phyloP scores from a whole-genome alignment of 2,329 filamentous ascomycete genomes.

The Colletotrichum destructivum region DNA sequence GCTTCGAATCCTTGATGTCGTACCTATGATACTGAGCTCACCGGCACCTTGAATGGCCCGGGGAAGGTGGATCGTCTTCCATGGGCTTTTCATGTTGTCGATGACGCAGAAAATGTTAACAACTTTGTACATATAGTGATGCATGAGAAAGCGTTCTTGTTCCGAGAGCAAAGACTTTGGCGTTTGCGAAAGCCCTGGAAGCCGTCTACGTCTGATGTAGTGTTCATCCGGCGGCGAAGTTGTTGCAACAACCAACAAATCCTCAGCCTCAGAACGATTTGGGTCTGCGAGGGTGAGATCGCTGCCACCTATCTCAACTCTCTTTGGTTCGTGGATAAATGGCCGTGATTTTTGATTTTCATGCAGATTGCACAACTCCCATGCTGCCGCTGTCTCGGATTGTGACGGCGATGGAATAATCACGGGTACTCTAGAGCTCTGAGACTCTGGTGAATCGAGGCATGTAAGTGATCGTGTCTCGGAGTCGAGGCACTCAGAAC shows the following conservation, averaged over 20 bases:
- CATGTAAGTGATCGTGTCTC: background rate
- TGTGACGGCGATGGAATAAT: background rate
- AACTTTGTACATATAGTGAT: constrained; percentile 46
- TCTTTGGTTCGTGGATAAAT: too few species aligned
- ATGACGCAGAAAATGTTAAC: constrained; percentile 49
- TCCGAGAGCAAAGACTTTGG: constrained; percentile 1
- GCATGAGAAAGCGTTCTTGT: constrained; percentile 46
- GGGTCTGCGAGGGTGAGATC: too few species aligned
- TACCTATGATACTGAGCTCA: constrained; percentile 45
- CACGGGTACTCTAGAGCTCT: background rate
- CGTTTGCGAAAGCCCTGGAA: background rate
- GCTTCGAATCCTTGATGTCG: constrained; percentile 45
- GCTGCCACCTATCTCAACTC: too few species aligned
- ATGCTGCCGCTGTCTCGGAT: background rate
- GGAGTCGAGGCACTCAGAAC: background rate
- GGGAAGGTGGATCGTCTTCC: constrained; percentile 48
- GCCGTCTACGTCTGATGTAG: background rate
- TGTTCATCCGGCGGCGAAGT: too few species aligned
- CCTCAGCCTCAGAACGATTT: too few species aligned
- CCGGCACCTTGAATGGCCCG: constrained; percentile 46
- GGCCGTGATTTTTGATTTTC: background rate
- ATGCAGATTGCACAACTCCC: constrained; percentile 7
- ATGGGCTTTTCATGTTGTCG: constrained; percentile 47
- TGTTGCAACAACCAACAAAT: too few species aligned
- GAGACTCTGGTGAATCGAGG: background rate